Conservation (phyloP, 192 early-diverging fungal species). For the Coemansia sp. region DNA sequence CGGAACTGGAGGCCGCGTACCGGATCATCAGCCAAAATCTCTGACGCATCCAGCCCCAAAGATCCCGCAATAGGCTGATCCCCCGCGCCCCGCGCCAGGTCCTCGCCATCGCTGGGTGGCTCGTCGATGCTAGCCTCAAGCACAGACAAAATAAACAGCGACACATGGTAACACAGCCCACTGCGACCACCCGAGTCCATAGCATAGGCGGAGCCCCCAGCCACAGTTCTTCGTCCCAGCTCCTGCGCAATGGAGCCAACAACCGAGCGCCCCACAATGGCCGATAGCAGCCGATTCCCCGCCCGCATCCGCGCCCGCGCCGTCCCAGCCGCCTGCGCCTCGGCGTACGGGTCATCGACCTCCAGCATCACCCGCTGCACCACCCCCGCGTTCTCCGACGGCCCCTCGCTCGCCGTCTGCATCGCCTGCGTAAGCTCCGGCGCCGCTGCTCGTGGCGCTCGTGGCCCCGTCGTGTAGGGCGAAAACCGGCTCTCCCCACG, state of each 20-base stretch:
- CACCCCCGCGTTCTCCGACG: not conserved
- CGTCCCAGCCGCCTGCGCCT: not conserved
- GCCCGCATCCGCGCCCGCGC: conserved; percentile 5
- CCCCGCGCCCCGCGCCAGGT: not conserved
- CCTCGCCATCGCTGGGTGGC: not conserved
- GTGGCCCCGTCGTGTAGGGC: conserved; percentile 18
- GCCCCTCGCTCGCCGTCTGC: not conserved
- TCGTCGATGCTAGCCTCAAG: conserved; percentile 6
- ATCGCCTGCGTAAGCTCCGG: not conserved
- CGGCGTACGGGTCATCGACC: not conserved
- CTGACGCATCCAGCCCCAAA: not conserved
- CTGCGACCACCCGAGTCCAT: conserved; percentile 1
- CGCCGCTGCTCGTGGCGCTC: not conserved
- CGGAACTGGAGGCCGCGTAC: conserved; percentile 16
- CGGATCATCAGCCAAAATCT: not conserved
- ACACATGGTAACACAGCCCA: conserved; percentile 11
- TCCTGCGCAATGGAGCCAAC: conserved; percentile 35
- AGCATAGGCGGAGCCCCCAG: not conserved
- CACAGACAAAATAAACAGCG: conserved; percentile 22
- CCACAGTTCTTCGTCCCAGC: not conserved
- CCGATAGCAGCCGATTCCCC: conserved; percentile 36
- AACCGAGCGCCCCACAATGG: conserved; percentile 37
- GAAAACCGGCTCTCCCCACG: conserved; percentile 15
- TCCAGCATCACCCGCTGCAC: not conserved
- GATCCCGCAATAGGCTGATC: not conserved